A percentile compares a stretch with the other conserved stretches of the same genome.
phyloP scores from a whole-genome alignment of 2,329 filamentous ascomycete genomes.

The Neofusicoccum sp. region DNA sequence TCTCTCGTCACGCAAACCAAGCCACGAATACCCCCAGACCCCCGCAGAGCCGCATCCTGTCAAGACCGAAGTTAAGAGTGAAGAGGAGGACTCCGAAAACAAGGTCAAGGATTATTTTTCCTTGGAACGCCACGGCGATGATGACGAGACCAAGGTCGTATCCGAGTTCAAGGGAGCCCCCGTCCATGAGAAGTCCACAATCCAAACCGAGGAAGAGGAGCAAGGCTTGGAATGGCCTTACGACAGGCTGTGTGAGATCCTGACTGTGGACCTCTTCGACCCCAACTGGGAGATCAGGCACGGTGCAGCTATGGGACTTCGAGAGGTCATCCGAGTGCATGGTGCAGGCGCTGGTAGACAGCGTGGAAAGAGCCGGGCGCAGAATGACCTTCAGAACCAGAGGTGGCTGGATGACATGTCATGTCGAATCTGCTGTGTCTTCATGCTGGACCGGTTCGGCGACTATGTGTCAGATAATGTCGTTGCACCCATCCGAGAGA shows the following conservation, averaged over 20 bases:
- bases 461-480: conserved; percentile 98
- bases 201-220: conserved; percentile 73
- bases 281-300: conserved; percentile 92
- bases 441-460: conserved; percentile 96
- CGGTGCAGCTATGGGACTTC: conserved; percentile 89
- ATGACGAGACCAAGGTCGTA: conserved; percentile 89
- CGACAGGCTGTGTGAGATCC: conserved; percentile 87
- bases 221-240: conserved; percentile 90
- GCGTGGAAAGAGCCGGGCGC: conserved; percentile 64
- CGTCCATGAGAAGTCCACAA: conserved; percentile 78
- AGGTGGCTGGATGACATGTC: conserved; percentile 91
- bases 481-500: conserved; percentile 92
- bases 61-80: conserved; percentile 59
- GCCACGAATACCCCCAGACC: conserved; percentile 58
- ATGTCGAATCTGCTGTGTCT: conserved; percentile 90
- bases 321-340: conserved; percentile 90
- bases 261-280: conserved; percentile 92
- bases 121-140: conserved; percentile 73
- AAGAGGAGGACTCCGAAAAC: conserved; percentile 60
- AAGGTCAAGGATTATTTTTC: conserved; percentile 76
- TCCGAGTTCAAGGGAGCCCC: conserved; percentile 90
- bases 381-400: conserved; percentile 79
- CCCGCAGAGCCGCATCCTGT: conserved; percentile 53
- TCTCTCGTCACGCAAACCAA: conserved; percentile 66
- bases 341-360: conserved; percentile 81